phyloP scores from a whole-genome alignment of 345 rosid genomes.

The Reutealis trisperma region DNA sequence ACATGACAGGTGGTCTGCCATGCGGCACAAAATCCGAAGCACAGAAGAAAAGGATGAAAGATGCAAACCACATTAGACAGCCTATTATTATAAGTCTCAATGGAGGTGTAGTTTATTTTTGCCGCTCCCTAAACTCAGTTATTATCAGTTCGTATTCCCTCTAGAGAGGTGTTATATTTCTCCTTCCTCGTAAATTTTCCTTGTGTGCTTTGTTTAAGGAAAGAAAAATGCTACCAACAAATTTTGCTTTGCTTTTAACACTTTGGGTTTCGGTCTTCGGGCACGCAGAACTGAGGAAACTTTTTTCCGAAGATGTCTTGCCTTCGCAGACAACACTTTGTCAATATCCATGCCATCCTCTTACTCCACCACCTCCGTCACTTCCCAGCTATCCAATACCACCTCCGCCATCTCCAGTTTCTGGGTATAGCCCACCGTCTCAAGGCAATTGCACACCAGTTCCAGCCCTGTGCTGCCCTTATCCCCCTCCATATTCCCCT shows the following conservation, averaged over 20 bases:
- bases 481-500: slow-evolving; percentile 24
- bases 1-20: slow-evolving; percentile 54
- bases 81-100: slow-evolving; percentile 6
- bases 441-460: slow-evolving; percentile 31
- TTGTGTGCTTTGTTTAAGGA: background rate
- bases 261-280: slow-evolving; percentile 21
- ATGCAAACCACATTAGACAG: slow-evolving; percentile 5
- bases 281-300: slow-evolving; percentile 22
- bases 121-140: slow-evolving; percentile 10
- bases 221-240: slow-evolving; percentile 24
- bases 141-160: background rate
- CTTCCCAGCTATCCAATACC: slow-evolving; percentile 17
- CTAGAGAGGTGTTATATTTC: background rate
- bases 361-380: slow-evolving; percentile 32
- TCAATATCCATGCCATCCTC: slow-evolving; percentile 34
- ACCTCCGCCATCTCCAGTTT: slow-evolving; percentile 26
- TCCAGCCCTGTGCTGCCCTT: slow-evolving; percentile 37
- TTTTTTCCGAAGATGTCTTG: slow-evolving; percentile 12
- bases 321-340: slow-evolving; percentile 27
- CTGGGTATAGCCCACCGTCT: slow-evolving; percentile 22
- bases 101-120: background rate
- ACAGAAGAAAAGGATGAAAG: slow-evolving; percentile 15
- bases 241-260: slow-evolving; percentile 11
- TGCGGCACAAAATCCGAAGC: slow-evolving; percentile 36
- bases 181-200: background rate